Percentiles rank a stretch among this genome's conserved stretches.
Conservation (phyloP, 768 basidiomycete species). For the Arthromyces matolae region DNA sequence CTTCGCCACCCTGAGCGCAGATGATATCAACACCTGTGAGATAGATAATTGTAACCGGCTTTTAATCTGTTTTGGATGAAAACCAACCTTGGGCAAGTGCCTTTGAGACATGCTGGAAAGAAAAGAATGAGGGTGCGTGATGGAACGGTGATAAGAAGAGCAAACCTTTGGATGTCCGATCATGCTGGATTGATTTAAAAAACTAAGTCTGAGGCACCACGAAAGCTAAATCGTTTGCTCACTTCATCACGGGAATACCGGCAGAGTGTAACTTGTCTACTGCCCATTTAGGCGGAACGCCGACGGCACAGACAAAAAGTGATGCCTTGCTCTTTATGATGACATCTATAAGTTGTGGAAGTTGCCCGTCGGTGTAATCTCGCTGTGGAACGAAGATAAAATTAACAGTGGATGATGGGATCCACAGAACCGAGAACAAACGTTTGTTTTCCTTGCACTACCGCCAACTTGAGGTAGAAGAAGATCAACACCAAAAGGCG, state of each 20-base stretch:
- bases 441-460: conserved; percentile 80
- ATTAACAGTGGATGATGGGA: neutral
- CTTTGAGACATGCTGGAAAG: conserved; percentile 60
- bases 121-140: neutral
- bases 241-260: conserved; percentile 85
- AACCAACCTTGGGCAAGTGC: conserved; percentile 63
- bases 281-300: conserved; percentile 79
- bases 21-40: conserved; percentile 87
- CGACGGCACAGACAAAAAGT: conserved; percentile 81
- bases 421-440: conserved; percentile 16
- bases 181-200: conserved; percentile 46
- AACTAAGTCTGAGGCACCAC: neutral
- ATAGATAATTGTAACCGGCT: neutral
- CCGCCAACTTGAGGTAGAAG: conserved; percentile 81
- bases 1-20: conserved; percentile 85
- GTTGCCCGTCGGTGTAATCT: conserved; percentile 78
- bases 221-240: conserved; percentile 21
- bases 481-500: conserved; percentile 81
- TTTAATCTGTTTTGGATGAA: neutral
- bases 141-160: neutral
- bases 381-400: conserved; percentile 5
- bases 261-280: conserved; percentile 81
- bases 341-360: conserved; percentile 73
- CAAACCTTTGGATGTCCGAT: conserved; percentile 79
- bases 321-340: conserved; percentile 70